Base-by-base conservation (phyloP, 495 filamentous ascomycete genomes). In the Penicillium herquei region DNA sequence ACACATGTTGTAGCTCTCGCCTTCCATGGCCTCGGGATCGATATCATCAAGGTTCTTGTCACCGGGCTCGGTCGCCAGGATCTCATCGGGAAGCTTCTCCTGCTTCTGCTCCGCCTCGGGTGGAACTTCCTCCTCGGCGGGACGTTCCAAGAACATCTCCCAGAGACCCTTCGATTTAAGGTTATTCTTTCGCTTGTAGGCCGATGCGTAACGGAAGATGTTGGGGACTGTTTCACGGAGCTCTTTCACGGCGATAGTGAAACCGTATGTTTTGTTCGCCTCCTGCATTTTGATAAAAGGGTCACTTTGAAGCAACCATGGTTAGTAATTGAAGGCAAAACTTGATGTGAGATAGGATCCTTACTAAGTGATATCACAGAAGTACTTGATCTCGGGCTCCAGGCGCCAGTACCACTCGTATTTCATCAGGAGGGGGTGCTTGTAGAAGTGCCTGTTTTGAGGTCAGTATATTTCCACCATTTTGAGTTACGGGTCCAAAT, bases 321-420 rank as follows among this genome's bases (percentile, higher is more conserved):
- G 59, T 77, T 16, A 76, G 73, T 37, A 55, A 59, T 43, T 32
- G 7, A 3, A 3, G 6, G 11, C 7, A 10, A 42, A 26, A 26
- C 21, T 26, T 26, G 21, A 21, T 18, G 9, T n/a, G 7, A 42
- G 50, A 43, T 6, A 33, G 3, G 6, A 40, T 42, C 8, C 50
- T 37, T 88, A 97, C 92, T 99, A 99, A 56, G 94, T 99, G 59
- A 99, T 96, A 64, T 99, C 94, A 70, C 94, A 99, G 79, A 98
- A 99, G 79, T 98, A 99, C 78, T 93, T 97, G 86, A 99, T 98
- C 72, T 99, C 94, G 67, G 94, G 94, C 84, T 99, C 94, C 73
- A 99, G 74, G 44, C 94, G 91, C 94, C 94, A 99, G 78, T 99
- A 99, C 94, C 94, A 99, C 69, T 97, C 90, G 75, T 98, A 99